These are phyloP conservation scores for Colletotrichum limetticola DNA, from an alignment of 2,329 filamentous ascomycete species.

Conservation along the genomic window DNA sequence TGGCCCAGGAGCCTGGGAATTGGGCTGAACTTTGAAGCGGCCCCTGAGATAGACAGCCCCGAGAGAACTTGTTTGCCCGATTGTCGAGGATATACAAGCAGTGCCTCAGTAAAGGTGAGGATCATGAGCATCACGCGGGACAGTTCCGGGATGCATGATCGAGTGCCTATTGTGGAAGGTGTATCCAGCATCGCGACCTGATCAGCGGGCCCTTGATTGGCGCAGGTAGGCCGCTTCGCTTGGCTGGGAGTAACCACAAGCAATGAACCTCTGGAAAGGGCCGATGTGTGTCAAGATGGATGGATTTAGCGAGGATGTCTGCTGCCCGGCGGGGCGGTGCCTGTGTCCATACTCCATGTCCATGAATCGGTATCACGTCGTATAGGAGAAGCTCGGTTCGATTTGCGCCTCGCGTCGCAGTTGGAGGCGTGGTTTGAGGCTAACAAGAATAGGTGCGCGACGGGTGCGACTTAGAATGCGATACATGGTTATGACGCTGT, in stretches of 20 bases:
- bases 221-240: neutral
- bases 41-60: neutral
- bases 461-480: neutral
- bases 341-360: neutral
- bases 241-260: neutral
- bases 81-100: neutral
- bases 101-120: neutral
- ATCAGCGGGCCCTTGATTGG: slow-evolving; percentile 20
- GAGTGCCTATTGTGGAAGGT: slow-evolving; percentile 30
- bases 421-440: neutral
- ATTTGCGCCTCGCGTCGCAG: slow-evolving; percentile 12
- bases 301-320: slow-evolving; percentile 1
- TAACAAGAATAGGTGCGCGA: neutral
- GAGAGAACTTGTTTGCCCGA: neutral
- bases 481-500: neutral
- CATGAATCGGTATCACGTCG: neutral
- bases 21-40: slow-evolving; percentile 8
- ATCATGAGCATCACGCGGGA: slow-evolving; percentile 19
- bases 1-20: slow-evolving; percentile 11
- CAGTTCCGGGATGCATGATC: slow-evolving; percentile 9
- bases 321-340: slow-evolving; percentile 18
- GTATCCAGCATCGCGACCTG: slow-evolving; percentile 13
- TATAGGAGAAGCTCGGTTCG: neutral
- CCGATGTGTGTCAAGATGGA: slow-evolving; percentile 3
- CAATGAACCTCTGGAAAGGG: neutral